Evolutionary conservation across 192 early-diverging fungal species (phyloP).

Genomic region (Rhizophlyctis rosea): DNA sequence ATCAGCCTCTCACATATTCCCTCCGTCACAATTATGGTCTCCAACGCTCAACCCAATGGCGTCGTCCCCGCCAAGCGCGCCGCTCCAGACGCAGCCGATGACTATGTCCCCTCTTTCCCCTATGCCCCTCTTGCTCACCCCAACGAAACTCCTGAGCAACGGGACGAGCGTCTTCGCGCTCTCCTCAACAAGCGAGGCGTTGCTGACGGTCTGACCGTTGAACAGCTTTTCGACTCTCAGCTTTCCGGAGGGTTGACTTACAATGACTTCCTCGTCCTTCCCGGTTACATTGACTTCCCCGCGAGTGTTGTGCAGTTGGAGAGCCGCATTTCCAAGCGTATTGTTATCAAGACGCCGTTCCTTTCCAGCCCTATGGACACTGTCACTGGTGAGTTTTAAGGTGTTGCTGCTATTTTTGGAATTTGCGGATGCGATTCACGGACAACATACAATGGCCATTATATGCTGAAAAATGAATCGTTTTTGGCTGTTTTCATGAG

Average conservation of each 20-base stretch:
- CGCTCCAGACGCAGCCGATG: too few species aligned
- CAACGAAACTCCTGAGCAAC: constrained; percentile 2
- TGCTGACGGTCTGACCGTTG: constrained; percentile 81
- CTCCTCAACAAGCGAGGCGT: constrained; percentile 13
- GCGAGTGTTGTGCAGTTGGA: constrained; percentile 75
- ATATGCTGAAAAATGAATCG: not conserved
- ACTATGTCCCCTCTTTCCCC: not conserved
- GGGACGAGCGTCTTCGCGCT: constrained; percentile 23
- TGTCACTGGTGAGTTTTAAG: constrained; percentile 62
- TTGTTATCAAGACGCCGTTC: constrained; percentile 89
- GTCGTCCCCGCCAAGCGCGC: not conserved
- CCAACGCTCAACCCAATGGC: not conserved
- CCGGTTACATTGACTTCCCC: constrained; percentile 93
- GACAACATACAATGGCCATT: not conserved
- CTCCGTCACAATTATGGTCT: too few species aligned
- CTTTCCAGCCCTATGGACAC: constrained; percentile 98
- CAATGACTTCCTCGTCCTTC: constrained; percentile 97
- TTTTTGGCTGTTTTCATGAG: too few species aligned
- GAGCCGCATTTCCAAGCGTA: constrained; percentile 85
- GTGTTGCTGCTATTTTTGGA: not conserved
- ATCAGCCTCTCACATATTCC: too few species aligned
- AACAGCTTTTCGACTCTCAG: constrained; percentile 78
- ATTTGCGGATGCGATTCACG: too few species aligned
- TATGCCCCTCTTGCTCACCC: not conserved
- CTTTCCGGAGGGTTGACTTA: constrained; percentile 90